phyloP scores from a whole-genome alignment of 2,329 filamentous ascomycete species.

The Alternaria sp. region DNA sequence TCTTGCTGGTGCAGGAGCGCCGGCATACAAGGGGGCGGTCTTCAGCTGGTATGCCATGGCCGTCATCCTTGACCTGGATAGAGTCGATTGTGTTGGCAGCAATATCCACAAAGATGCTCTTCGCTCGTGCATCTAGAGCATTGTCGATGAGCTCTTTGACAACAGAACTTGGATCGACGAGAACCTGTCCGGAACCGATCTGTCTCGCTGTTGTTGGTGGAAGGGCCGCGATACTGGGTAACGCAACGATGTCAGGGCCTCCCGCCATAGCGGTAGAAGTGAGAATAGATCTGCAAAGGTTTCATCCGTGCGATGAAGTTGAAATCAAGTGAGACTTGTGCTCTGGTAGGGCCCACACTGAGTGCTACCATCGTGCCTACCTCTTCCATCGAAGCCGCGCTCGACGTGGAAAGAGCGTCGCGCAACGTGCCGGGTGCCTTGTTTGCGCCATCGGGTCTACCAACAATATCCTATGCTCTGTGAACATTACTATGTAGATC shows the following conservation, averaged over 20 bases:
- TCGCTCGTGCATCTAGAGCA: slow-evolving; percentile 74
- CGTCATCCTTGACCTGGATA: slow-evolving; percentile 72
- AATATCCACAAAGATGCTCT: slow-evolving; percentile 69
- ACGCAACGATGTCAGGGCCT: slow-evolving; percentile 1
- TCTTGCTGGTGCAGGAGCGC: slow-evolving; percentile 77
- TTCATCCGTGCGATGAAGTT: neutral
- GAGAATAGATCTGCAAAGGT: neutral
- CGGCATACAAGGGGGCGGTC: slow-evolving; percentile 71
- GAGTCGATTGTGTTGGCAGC: slow-evolving; percentile 72
- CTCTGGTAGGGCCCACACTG: slow-evolving; percentile 5
- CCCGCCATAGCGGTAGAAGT: slow-evolving; percentile 24
- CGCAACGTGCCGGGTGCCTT: slow-evolving; percentile 10
- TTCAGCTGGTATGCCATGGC: slow-evolving; percentile 70
- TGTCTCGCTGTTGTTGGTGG: slow-evolving; percentile 59
- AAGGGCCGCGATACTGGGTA: slow-evolving; percentile 52
- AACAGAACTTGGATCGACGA: slow-evolving; percentile 67
- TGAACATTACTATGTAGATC: neutral
- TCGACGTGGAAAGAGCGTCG: slow-evolving; percentile 24
- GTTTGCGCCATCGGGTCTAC: neutral
- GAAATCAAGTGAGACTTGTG: slow-evolving; percentile 9
- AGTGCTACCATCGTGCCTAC: slow-evolving; percentile 33
- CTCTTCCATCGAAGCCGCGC: slow-evolving; percentile 8
- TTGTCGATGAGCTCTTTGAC: slow-evolving; percentile 84
- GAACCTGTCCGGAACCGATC: slow-evolving; percentile 67
- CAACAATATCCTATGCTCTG: neutral